These are phyloP conservation scores for Dryadomyces sulphureus DNA, from an alignment of 2,329 filamentous ascomycete species.

Conservation along the genomic window DNA sequence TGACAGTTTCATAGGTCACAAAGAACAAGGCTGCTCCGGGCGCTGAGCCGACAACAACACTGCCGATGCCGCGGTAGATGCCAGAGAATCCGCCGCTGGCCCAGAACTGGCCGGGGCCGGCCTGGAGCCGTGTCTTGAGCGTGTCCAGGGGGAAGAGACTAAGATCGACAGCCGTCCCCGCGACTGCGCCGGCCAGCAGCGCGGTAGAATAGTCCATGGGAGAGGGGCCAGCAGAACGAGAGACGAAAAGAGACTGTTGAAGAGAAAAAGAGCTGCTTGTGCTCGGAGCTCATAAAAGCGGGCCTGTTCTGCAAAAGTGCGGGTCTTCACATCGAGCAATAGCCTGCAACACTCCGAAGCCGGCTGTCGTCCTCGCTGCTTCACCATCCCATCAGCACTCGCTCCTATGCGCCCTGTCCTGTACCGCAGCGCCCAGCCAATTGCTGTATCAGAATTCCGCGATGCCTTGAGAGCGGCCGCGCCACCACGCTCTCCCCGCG, in stretches of 20 bases:
- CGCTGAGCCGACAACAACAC: conserved; percentile 77
- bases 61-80: conserved; percentile 86
- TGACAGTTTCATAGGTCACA: conserved; percentile 76
- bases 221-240: too few species aligned
- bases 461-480: conserved; percentile 36
- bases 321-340: not conserved
- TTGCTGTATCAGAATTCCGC: conserved; percentile 24
- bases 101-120: conserved; percentile 50
- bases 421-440: conserved; percentile 24
- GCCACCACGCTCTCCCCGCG: conserved; percentile 31
- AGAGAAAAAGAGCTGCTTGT: not conserved
- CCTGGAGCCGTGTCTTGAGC: conserved; percentile 93
- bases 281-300: not conserved
- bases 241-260: not conserved
- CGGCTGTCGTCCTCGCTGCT: not conserved
- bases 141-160: conserved; percentile 97
- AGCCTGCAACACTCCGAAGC: not conserved
- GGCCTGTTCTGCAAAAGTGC: not conserved
- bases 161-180: conserved; percentile 91
- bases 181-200: conserved; percentile 70
- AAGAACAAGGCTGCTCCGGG: conserved; percentile 96
- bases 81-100: conserved; percentile 76
- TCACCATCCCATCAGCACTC: not conserved
- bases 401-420: conserved; percentile 18
- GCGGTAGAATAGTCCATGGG: conserved; percentile 39